Evolutionary conservation across 139 green algal species (phyloP), one percentile per base, ranked within the genome.

Genomic region (Coelastrella sp.): DNA sequence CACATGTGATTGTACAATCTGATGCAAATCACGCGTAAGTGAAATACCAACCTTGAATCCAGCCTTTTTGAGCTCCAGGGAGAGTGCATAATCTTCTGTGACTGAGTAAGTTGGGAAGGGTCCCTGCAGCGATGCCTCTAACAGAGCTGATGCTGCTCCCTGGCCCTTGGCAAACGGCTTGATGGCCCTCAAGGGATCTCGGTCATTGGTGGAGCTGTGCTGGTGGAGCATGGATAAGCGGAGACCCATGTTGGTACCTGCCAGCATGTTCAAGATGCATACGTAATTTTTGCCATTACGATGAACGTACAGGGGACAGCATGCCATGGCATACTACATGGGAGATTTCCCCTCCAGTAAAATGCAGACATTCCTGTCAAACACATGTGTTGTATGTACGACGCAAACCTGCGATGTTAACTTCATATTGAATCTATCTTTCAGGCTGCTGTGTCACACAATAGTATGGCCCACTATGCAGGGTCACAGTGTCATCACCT

Each of bases 31-130:
- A 2, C 35, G 27, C n/a, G 30, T 41, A 11, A 30, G n/a, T 11
- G 27, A 11, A 72, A 13, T 37, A 17, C 68, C 32, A 17, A 79
- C 71, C 71, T 79, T 79, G n/a, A 64, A 32, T 30, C 71, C 71
- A 25, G 71, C 71, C 38, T 79, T 79, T 40, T 62, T 79, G 7
- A 83, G 76, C 76, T 83, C 76, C 76, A 83, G 17, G 17, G 76
- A 83, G 34, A 83, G 51, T 21, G 76, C 76, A 43, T 83, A 83
- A 35, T 83, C 76, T 53, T 83, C 76, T 21, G 76, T 83, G 27
- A 83, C 53, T 23, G 51, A 57, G 76, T 83, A 83, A 23, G n/a
- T 32, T 8, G 76, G 76, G 51, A 83, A 83, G 21, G 71, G 71
- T n/a, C 71, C 71, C n/a, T 79, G 71, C 71, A 79, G 60, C 9